phyloP scores from a whole-genome alignment of 2,329 filamentous ascomycete species.

The Trichoderma harzianum region DNA sequence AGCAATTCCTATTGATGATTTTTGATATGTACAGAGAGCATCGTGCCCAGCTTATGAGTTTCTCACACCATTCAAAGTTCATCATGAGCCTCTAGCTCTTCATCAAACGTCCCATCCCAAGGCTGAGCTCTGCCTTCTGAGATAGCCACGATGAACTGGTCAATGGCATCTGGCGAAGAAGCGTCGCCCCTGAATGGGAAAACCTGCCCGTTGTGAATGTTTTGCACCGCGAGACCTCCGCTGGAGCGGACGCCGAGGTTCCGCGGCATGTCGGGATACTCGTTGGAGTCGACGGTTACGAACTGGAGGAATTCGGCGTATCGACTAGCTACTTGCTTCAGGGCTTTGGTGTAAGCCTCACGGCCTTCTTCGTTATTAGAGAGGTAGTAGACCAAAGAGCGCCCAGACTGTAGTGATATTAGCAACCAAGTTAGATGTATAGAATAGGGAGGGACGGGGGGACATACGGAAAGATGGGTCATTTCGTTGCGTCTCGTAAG shows the following conservation, averaged over 20 bases:
- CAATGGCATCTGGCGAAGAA: conserved; percentile 33
- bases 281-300: conserved; percentile 43
- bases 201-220: conserved; percentile 42
- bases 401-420: conserved; percentile 32
- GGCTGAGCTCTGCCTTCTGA: conserved; percentile 40
- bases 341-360: conserved; percentile 33
- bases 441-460: neutral
- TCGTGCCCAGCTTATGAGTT: neutral
- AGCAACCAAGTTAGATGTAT: neutral
- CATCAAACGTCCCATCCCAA: conserved; percentile 27
- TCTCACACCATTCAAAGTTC: conserved; percentile 9
- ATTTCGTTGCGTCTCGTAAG: conserved; percentile 45
- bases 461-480: conserved; percentile 37
- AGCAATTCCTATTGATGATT: neutral
- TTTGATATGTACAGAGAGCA: neutral
- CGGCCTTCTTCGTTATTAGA: conserved; percentile 28
- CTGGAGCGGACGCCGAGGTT: conserved; percentile 35
- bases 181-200: conserved; percentile 37
- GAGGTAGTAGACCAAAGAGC: conserved; percentile 38
- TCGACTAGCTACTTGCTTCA: conserved; percentile 42
- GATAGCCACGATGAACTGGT: conserved; percentile 44
- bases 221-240: conserved; percentile 41
- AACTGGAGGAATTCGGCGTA: conserved; percentile 48
- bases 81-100: conserved; percentile 3
- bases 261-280: conserved; percentile 43